A percentile compares a stretch with the other conserved stretches of the same genome.
These are phyloP conservation scores for Vitis riparia DNA, from an alignment of 164 flowering plant species.

Conservation along the genomic window DNA sequence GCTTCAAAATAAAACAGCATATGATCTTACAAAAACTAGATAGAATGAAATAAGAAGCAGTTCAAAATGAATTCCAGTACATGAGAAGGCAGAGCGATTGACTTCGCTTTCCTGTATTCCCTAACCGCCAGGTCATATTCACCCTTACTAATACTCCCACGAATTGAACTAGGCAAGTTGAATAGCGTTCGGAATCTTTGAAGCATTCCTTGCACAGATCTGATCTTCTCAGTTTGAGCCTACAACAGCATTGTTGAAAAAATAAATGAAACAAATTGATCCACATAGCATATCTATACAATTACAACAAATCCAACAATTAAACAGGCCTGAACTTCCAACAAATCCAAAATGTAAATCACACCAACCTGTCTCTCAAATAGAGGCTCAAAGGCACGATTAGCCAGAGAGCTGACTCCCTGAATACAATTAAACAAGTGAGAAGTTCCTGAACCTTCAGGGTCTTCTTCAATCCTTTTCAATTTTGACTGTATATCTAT, in stretches of 20 bases:
- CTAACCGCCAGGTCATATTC: conserved; percentile 98
- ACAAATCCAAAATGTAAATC: conserved; percentile 10
- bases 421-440: conserved; percentile 72
- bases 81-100: conserved; percentile 96
- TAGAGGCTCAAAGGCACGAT: conserved; percentile 86
- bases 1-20: conserved; percentile 6
- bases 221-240: conserved; percentile 99
- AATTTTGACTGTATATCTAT: conserved; percentile 94
- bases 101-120: conserved; percentile 97
- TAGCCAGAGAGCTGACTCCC: conserved; percentile 74
- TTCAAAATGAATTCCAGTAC: conserved; percentile 33
- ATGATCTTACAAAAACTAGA: neutral
- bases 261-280: conserved; percentile 3
- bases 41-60: neutral
- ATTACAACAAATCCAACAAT: no score
- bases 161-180: conserved; percentile 95
- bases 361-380: conserved; percentile 95
- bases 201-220: conserved; percentile 99
- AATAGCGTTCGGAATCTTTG: conserved; percentile 96
- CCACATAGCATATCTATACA: neutral
- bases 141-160: conserved; percentile 94
- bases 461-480: conserved; percentile 95
- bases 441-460: conserved; percentile 96
- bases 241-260: conserved; percentile 26
- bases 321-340: conserved; percentile 4